A percentile compares a stretch with the other conserved stretches of the same genome.
Evolutionary conservation across 345 rosid species (phyloP).

Genomic region (Kandelia obovata): DNA sequence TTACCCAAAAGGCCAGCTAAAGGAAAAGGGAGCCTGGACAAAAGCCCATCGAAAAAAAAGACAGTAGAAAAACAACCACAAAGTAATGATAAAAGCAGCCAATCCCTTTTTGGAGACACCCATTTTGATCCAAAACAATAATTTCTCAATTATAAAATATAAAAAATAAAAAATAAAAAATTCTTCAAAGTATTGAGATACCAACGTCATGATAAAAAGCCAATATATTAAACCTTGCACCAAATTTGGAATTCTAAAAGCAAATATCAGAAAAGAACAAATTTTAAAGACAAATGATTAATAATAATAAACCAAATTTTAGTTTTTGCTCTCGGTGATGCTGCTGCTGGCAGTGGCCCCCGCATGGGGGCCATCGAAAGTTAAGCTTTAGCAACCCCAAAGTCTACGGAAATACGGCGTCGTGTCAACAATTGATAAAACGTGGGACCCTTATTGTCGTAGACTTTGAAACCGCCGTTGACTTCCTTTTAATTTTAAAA

Average conservation of each 20-base stretch:
- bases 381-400: background rate
- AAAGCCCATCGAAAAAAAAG: no score
- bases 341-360: no score
- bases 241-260: background rate
- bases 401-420: background rate
- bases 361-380: no score
- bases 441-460: no score
- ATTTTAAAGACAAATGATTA: background rate
- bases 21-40: background rate
- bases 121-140: conserved; percentile 11
- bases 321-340: conserved; percentile 1
- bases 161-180: background rate
- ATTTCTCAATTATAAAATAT: conserved; percentile 14
- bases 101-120: background rate
- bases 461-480: background rate
- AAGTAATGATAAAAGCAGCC: background rate
- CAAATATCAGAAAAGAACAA: background rate
- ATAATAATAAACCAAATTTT: background rate
- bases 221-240: background rate
- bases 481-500: background rate
- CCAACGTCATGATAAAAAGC: conserved; percentile 4
- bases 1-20: background rate
- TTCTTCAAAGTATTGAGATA: background rate
- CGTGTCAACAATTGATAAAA: background rate
- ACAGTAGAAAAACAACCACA: no score